These are phyloP conservation scores for Leccinum incarnatum DNA, from an alignment of 768 basidiomycete genomes.

Conservation along the genomic window DNA sequence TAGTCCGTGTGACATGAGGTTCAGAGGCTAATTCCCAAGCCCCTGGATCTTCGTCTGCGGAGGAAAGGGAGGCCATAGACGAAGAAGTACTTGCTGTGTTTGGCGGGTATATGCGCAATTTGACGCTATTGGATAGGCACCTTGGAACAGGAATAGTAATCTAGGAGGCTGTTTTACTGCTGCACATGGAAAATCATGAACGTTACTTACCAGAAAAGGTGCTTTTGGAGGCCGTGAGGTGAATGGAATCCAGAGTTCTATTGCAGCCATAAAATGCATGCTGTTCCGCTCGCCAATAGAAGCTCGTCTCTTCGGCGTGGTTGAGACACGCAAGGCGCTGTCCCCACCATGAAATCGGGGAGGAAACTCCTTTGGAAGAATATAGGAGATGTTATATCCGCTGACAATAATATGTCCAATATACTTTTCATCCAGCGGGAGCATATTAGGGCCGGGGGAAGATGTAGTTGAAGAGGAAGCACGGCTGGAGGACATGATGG, in stretches of 20 bases:
- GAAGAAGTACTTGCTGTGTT: constrained; percentile 43
- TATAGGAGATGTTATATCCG: constrained; percentile 73
- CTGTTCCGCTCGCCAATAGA: constrained; percentile 57
- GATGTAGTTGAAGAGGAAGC: constrained; percentile 37
- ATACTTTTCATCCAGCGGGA: constrained; percentile 63
- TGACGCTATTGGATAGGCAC: constrained; percentile 74
- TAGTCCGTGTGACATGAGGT: constrained; percentile 63
- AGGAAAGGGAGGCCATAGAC: constrained; percentile 76
- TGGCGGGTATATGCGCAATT: constrained; percentile 71
- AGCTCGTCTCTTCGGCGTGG: constrained; percentile 42
- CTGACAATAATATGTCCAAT: constrained; percentile 75
- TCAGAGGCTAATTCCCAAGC: constrained; percentile 78
- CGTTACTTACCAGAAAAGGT: constrained; percentile 62
- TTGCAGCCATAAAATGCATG: constrained; percentile 77
- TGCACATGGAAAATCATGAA: background rate
- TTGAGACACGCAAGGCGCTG: constrained; percentile 18
- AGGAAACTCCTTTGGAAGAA: constrained; percentile 68
- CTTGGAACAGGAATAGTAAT: constrained; percentile 76
- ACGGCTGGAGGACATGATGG: constrained; percentile 32
- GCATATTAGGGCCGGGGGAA: constrained; percentile 22
- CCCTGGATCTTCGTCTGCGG: constrained; percentile 64
- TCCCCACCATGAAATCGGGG: constrained; percentile 29
- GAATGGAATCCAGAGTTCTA: constrained; percentile 75
- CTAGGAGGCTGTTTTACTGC: constrained; percentile 35
- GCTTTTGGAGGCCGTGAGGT: constrained; percentile 63